Evolutionary conservation across 148 eudicot species (phyloP).

Genomic region (Pharnaceum exiguum): DNA sequence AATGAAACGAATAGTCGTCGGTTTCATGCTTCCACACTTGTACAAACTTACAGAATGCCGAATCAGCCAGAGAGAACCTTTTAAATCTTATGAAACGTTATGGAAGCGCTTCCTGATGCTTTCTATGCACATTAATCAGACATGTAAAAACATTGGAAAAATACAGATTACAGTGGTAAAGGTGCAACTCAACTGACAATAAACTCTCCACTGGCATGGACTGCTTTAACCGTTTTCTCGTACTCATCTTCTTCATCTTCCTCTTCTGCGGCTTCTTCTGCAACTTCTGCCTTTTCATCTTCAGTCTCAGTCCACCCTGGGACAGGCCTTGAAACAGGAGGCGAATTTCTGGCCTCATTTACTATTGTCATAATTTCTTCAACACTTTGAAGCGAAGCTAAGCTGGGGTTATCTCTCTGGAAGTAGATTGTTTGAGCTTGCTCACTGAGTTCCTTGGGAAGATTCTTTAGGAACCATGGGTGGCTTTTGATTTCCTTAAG

Average conservation of each 20-base stretch:
- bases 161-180: background rate
- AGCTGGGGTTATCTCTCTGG: constrained; percentile 37
- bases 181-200: constrained; percentile 18
- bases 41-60: constrained; percentile 11
- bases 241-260: constrained; percentile 64
- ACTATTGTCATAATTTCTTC: constrained; percentile 52
- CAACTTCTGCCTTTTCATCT: constrained; percentile 22
- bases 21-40: constrained; percentile 11
- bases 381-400: constrained; percentile 34
- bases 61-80: constrained; percentile 6
- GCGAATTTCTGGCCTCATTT: constrained; percentile 34
- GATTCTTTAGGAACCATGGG: constrained; percentile 57
- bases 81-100: background rate
- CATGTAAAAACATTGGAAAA: constrained; percentile 4
- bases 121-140: constrained; percentile 16
- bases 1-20: background rate
- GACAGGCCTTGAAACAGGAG: constrained; percentile 32
- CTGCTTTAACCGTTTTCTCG: constrained; percentile 68
- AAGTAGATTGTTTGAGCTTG: constrained; percentile 37
- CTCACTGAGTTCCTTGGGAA: constrained; percentile 40
- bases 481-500: constrained; percentile 46
- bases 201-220: constrained; percentile 70
- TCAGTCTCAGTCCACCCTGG: constrained; percentile 31
- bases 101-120: constrained; percentile 3
- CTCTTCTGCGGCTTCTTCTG: constrained; percentile 18